Evolutionary conservation across 2,329 filamentous ascomycete species (phyloP), one percentile per base, ranked within the genome.

Genomic region (Fusarium longipes): DNA sequence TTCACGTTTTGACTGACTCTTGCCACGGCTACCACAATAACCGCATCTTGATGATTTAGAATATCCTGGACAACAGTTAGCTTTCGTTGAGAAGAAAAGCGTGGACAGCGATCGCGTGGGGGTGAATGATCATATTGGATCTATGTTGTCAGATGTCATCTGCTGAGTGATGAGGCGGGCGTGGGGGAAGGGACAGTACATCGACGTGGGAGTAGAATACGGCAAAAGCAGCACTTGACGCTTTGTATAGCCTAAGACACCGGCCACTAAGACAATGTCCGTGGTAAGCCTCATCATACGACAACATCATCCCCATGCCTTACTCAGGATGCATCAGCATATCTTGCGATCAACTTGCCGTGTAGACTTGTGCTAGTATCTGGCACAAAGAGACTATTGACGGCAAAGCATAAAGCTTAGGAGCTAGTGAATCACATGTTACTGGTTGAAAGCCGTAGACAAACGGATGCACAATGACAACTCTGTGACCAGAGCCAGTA

Each of bases 31-130:
- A 67, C 81, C 81, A 75, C 84, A 86, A 72, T 86, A 86, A 51
- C 84, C 84, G 72, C 84, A 86, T 69, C 77, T 82, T 42, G 82
- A 80, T 33, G 84, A 85, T 58, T 81, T 83, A 62, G 79, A 82
- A 72, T 86, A 86, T 39, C 84, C 84, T 86, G 56, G 49, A 47
- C 32, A 29, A 56, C 25, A 40, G 68, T 71, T 61, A 72, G 70
- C 52, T 50, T 57, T 53, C 39, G 48, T 49, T 64, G 45, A 57
- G 58, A 38, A 18, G 36, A 62, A 43, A 54, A 40, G 52, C 43
- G 35, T 20, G 35, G 57, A 53, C 50, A 40, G 56, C 40, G 63
- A 52, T 49, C 48, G 66, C 55, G 67, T 73, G 73, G 66, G 70
- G 72, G 69, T 73, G 18, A 40, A 27, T 43, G 48, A 58, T 56